These are phyloP conservation scores for rapeseed (Brassica napus) DNA, from an alignment of 345 rosid species.

Conservation along the genomic window Da-Ae NC_063450.1:5357001-5357500, in stretches of 20 bases:
- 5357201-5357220: too few species aligned
- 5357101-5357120: too few species aligned
- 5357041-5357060: too few species aligned
- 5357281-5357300: neutral
- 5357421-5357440: neutral
- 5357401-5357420: neutral
- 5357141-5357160: too few species aligned
- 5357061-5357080: neutral
- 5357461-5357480: neutral
- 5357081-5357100: too few species aligned
- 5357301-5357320: neutral
- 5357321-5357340: neutral
- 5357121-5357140: neutral
- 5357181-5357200: too few species aligned
- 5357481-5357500: neutral
- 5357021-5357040: too few species aligned
- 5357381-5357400: neutral
- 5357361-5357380: neutral
- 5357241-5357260: neutral
- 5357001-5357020: too few species aligned
- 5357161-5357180: too few species aligned
- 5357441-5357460: neutral
- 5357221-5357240: neutral
- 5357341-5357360: neutral
- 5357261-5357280: neutral